These are phyloP conservation scores for Rhizopus stolonifer DNA, from an alignment of 371 early-diverging fungal genomes.

Conservation along the genomic window DNA sequence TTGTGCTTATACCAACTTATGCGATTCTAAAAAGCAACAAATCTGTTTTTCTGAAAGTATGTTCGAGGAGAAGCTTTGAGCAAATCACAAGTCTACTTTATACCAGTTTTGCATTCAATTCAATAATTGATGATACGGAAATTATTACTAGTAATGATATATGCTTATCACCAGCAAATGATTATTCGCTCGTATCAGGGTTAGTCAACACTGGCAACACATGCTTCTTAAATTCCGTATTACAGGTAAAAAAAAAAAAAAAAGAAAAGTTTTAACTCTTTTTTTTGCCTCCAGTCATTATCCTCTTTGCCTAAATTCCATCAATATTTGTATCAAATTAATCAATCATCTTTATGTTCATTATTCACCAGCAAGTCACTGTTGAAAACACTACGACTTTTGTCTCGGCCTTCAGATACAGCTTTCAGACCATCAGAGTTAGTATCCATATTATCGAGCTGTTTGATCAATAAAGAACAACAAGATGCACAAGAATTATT, in stretches of 20 bases:
- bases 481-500: conserved; percentile 95
- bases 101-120: not conserved
- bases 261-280: not conserved
- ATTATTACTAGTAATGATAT: not conserved
- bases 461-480: conserved; percentile 67
- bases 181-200: conserved; percentile 48
- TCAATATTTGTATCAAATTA: conserved; percentile 28
- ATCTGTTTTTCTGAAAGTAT: not conserved
- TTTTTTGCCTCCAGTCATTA: conserved; percentile 32
- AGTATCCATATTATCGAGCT: conserved; percentile 21
- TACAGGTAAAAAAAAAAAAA: conserved; percentile 66
- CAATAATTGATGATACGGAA: not conserved
- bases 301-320: conserved; percentile 43
- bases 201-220: conserved; percentile 91
- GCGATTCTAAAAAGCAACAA: not conserved
- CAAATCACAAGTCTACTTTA: not conserved
- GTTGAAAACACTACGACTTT: conserved; percentile 30
- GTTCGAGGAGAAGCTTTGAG: not conserved
- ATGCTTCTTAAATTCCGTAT: conserved; percentile 90
- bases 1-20: conserved; percentile 11
- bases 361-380: conserved; percentile 38
- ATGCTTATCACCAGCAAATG: not conserved
- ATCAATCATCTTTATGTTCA: conserved; percentile 1
- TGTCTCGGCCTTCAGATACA: conserved; percentile 27
- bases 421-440: conserved; percentile 38